Evolutionary conservation across 257 asterid species (phyloP), one percentile per base, ranked within the genome.

Genomic region (Striga asiatica): DNA sequence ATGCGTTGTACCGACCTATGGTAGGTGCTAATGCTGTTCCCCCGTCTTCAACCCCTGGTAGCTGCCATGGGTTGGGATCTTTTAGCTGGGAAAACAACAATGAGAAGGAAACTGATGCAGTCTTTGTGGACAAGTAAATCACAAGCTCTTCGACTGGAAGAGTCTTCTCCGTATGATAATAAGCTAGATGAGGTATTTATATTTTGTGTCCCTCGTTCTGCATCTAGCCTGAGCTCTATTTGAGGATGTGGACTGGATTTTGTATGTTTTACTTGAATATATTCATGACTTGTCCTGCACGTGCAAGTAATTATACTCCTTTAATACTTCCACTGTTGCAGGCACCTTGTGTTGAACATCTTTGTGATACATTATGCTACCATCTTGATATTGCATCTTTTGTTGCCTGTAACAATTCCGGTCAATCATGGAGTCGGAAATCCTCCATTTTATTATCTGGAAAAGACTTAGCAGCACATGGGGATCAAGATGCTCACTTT

Each of bases 61-160:
- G 92, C 98, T 53, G 95, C 79, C 61, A 78, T 91, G 81, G 96
- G 98, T 54, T 91, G 98, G 98, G 98, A 91, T 76, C 80, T 91
- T 59, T 78, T 91, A 68, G 85, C 94, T 65, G 92, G 96, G 17
- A 91, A 80, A 74, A 84, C 96, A 10, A 69, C 69, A 59, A 52
- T 77, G 67, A 87, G 96, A 66, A 81, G 94, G 73, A 80, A 76
- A 66, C 66, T 91, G 58, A 80, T 91, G 96, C 92, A 87, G 73
- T 74, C 82, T 57, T 61, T 91, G 50, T 91, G 98, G 98, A 85
- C 91, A 34, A 84, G 88, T 72, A 87, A 91, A 84, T 87, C 94
- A 62, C 94, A 87, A 79, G 81, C 75, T 52, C 81, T 91, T 70
- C 84, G 92, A 19, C 66, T 80, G 74, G 93, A 91, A 65, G 95